Conservation (phyloP, 768 basidiomycete species). For the Suillus clintonianus region DNA sequence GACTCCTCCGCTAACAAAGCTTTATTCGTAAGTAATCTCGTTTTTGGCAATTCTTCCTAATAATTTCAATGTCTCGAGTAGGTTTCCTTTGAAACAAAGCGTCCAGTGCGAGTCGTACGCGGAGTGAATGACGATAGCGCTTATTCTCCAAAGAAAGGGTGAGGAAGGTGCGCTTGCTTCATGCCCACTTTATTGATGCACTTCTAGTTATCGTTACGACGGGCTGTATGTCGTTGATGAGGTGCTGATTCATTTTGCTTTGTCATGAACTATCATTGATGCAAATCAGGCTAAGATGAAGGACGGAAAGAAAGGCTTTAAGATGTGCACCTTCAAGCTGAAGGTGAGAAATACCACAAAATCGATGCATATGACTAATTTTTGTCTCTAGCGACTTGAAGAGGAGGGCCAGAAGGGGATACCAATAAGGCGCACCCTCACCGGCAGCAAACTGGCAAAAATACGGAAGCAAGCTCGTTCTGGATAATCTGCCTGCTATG, state of each 20-base stretch:
- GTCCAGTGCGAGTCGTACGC: slow-evolving; percentile 41
- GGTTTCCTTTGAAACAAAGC: slow-evolving; percentile 29
- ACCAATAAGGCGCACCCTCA: slow-evolving; percentile 26
- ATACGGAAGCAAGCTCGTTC: slow-evolving; percentile 12
- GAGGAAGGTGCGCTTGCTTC: not conserved
- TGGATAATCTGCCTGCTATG: not conserved
- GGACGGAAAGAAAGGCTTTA: slow-evolving; percentile 18
- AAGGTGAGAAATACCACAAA: slow-evolving; percentile 14
- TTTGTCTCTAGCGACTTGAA: slow-evolving; percentile 22
- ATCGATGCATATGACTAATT: not conserved
- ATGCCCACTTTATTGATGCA: not conserved
- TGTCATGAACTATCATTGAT: slow-evolving; percentile 6
- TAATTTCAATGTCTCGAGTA: slow-evolving; percentile 9
- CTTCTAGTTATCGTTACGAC: slow-evolving; percentile 31
- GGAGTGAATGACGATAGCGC: slow-evolving; percentile 20
- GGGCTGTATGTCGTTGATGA: slow-evolving; percentile 30
- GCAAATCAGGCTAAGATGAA: slow-evolving; percentile 16
- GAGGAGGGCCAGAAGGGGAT: slow-evolving; percentile 20
- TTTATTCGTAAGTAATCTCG: slow-evolving; percentile 13
- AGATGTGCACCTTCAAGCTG: slow-evolving; percentile 33
- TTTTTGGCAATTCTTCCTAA: not conserved
- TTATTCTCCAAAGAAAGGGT: slow-evolving; percentile 28
- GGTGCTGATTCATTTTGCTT: slow-evolving; percentile 8
- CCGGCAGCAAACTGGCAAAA: not conserved
- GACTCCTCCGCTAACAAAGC: slow-evolving; percentile 20